A percentile compares a stretch with the other conserved stretches of the same genome.
These are phyloP conservation scores for Hammondia hammondi DNA, from an alignment of 169 alveolate genomes.

Conservation along the genomic window DNA sequence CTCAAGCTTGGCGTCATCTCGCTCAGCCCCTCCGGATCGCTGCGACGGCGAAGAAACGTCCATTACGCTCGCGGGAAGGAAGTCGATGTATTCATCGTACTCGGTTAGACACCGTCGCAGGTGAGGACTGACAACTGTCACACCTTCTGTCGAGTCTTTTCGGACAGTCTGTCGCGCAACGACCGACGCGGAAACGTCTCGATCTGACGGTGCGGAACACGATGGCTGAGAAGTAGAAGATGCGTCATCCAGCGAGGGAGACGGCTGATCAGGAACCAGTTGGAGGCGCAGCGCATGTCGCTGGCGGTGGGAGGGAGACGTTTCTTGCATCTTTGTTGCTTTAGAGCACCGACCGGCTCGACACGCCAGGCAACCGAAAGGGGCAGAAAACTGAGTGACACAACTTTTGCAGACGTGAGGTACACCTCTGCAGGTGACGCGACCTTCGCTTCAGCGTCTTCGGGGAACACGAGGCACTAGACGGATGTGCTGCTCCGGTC, in stretches of 20 bases:
- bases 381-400: not conserved
- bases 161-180: not conserved
- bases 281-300: slow-evolving; percentile 17
- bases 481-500: no score
- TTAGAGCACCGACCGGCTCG: not conserved
- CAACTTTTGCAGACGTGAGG: not conserved
- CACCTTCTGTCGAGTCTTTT: not conserved
- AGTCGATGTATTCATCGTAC: slow-evolving; percentile 9
- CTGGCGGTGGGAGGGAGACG: not conserved
- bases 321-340: not conserved
- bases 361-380: not conserved
- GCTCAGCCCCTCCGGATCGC: not conserved
- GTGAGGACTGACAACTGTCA: not conserved
- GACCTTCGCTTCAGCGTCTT: no score
- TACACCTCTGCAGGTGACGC: no score
- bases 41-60: not conserved
- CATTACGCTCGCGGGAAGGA: not conserved
- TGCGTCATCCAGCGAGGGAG: not conserved
- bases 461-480: no score
- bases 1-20: no score
- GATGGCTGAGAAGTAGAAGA: not conserved
- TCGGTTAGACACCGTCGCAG: slow-evolving; percentile 8
- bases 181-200: not conserved
- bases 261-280: not conserved
- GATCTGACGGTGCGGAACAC: not conserved